Conservation (phyloP, 2,329 filamentous ascomycete genomes). For the Hypoxylon sp. region DNA sequence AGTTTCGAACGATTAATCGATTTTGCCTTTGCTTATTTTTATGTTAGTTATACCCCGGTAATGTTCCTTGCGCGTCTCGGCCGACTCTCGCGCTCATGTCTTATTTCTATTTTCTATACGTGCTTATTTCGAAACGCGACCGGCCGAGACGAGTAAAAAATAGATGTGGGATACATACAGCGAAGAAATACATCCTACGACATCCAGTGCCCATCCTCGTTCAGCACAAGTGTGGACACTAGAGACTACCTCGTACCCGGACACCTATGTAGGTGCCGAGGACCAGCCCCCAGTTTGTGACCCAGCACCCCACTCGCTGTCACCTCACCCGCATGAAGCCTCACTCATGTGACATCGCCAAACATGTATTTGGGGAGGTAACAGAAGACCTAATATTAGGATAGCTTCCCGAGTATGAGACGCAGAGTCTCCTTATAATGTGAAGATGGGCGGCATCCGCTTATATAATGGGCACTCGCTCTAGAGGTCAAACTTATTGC, state of each 20-base stretch:
- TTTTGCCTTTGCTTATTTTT: background rate
- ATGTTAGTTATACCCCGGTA: background rate
- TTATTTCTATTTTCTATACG: background rate
- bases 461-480: background rate
- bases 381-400: too few relatives aligned
- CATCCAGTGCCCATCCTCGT: background rate
- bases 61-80: background rate
- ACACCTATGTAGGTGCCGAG: conserved; percentile 10
- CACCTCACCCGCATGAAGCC: conserved; percentile 39
- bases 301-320: conserved; percentile 30
- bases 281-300: conserved; percentile 10
- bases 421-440: too few relatives aligned
- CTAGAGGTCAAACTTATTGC: background rate
- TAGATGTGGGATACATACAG: background rate
- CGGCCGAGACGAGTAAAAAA: background rate
- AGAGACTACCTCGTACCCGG: background rate
- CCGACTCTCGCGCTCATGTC: background rate
- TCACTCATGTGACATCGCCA: conserved; percentile 42
- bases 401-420: too few relatives aligned
- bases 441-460: too few relatives aligned
- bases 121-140: conserved; percentile 14
- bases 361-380: conserved; percentile 3
- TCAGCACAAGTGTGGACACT: background rate
- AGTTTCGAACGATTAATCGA: background rate
- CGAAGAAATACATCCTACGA: background rate